Base-by-base conservation (phyloP, 352 stramenopile species). In the Pythium rhizo-oryzae region DNA sequence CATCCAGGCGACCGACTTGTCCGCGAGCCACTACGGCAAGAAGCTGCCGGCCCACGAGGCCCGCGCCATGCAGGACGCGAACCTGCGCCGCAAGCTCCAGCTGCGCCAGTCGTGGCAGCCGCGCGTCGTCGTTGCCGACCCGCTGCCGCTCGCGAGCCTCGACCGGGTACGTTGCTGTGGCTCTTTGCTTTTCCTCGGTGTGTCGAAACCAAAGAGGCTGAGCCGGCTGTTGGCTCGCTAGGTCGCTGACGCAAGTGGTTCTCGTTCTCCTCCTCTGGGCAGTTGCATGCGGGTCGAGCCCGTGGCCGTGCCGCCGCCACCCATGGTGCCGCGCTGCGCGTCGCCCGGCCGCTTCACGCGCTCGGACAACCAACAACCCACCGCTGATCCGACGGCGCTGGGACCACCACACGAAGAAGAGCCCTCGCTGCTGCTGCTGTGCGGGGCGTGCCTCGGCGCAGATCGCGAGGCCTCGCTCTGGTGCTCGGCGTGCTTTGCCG, bases 51-150 rank as follows among this genome's bases (percentile, higher is more conserved):
- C 47, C 0, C 8, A 65, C 8, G 69, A 83, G 69, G 76, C 73
- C 1, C 54, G 67, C 11, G 67, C 68, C 16, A 73, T 72, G 4
- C 83, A 87, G 23, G 70, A 77, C 5, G 69, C 70, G 21, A 90
- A 82, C 58, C 81, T 89, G 18, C 81, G 74, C 4, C 78, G 74
- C 30, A 84, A 84, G 49, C 60, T 89, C 18, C 83, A 84, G 41
- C 72, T 91, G 0, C 80, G 82, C 49, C 79, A 81, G 30, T 91
- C 83, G 19, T 91, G 83, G 83, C 78, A 84, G 51, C 72, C 75
- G 18, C 69, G 64, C 3, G 50, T 67, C n/a, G 47, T 68, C 4
- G 21, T 67, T 1, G 13, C 21, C 25, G 49, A 64, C 16, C 23
- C 44, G 12, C 44, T 50, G 21, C 12, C 19, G 2, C 65, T 33